Percentiles rank a stretch among this genome's conserved stretches.
Conservation (phyloP, 805 yeast genomes). For the Pichia paraexigua region DNA sequence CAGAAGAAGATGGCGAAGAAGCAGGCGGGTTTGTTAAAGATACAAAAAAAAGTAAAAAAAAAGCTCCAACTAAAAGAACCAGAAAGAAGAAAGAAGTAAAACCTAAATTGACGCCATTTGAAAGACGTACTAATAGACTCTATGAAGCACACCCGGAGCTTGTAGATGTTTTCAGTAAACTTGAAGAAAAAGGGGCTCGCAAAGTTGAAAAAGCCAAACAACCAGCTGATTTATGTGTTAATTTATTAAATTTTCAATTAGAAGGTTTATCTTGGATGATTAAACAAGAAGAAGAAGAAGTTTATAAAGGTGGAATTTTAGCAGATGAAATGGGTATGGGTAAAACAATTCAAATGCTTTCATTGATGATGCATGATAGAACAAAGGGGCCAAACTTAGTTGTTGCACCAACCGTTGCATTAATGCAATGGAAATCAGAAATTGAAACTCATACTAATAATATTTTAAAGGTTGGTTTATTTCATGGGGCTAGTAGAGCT, state of each 20-base stretch:
- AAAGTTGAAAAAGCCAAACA: conserved; percentile 55
- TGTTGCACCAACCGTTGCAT: conserved; percentile 96
- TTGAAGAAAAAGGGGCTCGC: conserved; percentile 41
- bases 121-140: conserved; percentile 59
- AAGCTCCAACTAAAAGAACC: conserved; percentile 11
- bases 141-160: conserved; percentile 76
- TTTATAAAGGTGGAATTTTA: conserved; percentile 80
- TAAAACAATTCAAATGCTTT: conserved; percentile 93
- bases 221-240: conserved; percentile 70
- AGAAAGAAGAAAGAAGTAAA: conserved; percentile 24
- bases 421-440: conserved; percentile 96
- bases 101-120: conserved; percentile 59
- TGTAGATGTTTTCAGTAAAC: conserved; percentile 58
- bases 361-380: conserved; percentile 66
- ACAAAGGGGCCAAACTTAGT: conserved; percentile 72
- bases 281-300: conserved; percentile 75
- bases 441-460: conserved; percentile 79
- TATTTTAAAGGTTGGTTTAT: conserved; percentile 57
- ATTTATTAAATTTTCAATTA: conserved; percentile 78
- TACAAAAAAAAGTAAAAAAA: conserved; percentile 4
- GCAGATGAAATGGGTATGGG: conserved; percentile 99
- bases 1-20: conserved; percentile 31
- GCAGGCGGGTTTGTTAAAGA: conserved; percentile 28
- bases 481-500: conserved; percentile 80
- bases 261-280: conserved; percentile 91